Conservation (phyloP, 345 rosid species). For the Aquilaria malaccensis region DNA sequence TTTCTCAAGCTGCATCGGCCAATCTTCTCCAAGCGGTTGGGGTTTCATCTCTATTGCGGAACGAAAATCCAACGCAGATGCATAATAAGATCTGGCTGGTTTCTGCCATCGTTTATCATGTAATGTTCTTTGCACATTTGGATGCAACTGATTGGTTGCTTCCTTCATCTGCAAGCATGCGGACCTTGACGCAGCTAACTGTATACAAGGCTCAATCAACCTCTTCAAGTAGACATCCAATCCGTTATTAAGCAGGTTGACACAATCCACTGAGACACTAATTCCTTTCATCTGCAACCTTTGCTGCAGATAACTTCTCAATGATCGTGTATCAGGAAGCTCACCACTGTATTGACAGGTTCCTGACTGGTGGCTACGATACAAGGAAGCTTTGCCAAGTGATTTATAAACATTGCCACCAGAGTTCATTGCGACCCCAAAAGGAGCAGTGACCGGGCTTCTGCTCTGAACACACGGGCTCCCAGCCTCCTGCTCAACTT, state of each 20-base stretch:
- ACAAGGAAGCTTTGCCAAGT: slow-evolving; percentile 21
- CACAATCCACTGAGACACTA: slow-evolving; percentile 45
- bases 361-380: slow-evolving; percentile 17
- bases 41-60: slow-evolving; percentile 62
- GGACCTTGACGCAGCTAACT: slow-evolving; percentile 45
- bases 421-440: slow-evolving; percentile 54
- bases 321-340: slow-evolving; percentile 72
- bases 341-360: slow-evolving; percentile 52
- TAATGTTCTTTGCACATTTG: slow-evolving; percentile 16
- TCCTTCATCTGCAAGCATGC: slow-evolving; percentile 20
- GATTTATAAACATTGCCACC: slow-evolving; percentile 36
- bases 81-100: slow-evolving; percentile 21
- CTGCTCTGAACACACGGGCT: slow-evolving; percentile 75
- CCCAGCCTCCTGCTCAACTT: slow-evolving; percentile 76
- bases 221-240: slow-evolving; percentile 63
- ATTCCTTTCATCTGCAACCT: slow-evolving; percentile 64
- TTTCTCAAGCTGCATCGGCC: slow-evolving; percentile 68
- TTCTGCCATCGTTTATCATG: slow-evolving; percentile 20
- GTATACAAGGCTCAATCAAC: slow-evolving; percentile 64
- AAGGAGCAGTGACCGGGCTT: slow-evolving; percentile 77
- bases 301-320: slow-evolving; percentile 55
- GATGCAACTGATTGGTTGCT: slow-evolving; percentile 11
- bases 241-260: slow-evolving; percentile 60
- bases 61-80: slow-evolving; percentile 51
- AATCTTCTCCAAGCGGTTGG: slow-evolving; percentile 57